Evolutionary conservation across 2,329 filamentous ascomycete species (phyloP).

Genomic region (Aspergillus fructus): DNA sequence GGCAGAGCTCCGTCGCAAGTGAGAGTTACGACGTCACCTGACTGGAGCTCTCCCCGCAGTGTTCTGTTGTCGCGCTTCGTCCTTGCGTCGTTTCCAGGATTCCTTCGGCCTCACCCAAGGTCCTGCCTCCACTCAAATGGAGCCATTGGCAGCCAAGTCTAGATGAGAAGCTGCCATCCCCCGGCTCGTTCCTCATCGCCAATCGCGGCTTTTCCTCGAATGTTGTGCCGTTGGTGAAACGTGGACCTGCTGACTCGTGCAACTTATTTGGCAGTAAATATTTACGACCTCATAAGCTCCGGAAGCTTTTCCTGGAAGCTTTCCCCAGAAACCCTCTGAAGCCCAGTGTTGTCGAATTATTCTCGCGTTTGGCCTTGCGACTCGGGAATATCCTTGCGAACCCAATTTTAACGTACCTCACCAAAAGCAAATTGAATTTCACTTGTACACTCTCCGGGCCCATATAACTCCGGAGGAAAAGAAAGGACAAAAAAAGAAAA

Average conservation of each 20-base stretch:
- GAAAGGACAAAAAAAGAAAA: too few species aligned
- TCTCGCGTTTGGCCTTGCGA: not conserved
- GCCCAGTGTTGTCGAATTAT: not conserved
- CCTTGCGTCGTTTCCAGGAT: not conserved
- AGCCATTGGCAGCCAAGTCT: not conserved
- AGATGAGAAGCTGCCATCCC: not conserved
- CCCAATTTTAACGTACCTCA: not conserved
- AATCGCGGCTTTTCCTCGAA: not conserved
- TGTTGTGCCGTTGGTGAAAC: not conserved
- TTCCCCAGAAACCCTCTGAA: not conserved
- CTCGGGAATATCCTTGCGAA: not conserved
- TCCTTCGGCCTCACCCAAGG: not conserved
- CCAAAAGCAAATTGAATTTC: not conserved
- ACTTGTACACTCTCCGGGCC: not conserved
- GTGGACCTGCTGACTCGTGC: not conserved
- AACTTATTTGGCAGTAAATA: not conserved
- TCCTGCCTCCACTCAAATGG: not conserved
- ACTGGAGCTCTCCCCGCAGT: constrained; percentile 24
- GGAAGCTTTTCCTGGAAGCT: too few species aligned
- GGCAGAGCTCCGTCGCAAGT: not conserved
- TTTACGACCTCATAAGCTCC: not conserved
- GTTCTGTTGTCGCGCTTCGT: not conserved
- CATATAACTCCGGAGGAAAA: not conserved
- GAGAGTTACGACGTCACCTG: constrained; percentile 15
- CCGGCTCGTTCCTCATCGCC: not conserved